Evolutionary conservation across 1,139 yeast genomes (phyloP), one percentile per base, ranked within the genome.

Genomic region (Hansenula sp.): DNA sequence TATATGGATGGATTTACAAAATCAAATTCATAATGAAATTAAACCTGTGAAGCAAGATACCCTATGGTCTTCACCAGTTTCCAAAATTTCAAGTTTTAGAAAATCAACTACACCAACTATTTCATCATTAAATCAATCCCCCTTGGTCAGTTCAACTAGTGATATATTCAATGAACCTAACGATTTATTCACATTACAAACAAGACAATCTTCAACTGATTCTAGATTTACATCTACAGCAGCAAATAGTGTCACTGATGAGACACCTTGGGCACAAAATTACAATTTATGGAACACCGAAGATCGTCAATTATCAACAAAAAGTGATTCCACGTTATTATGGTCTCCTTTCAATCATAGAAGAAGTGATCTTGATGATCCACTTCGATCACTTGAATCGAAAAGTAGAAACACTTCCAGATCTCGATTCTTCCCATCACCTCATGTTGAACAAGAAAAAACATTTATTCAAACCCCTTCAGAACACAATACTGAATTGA

Each of bases 361-460:
- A 3, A 25, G 19, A 16, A 25, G 13, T 18, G 27, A 18, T 21
- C 29, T 45, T 20, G 54, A 51, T 27, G 53, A 51, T 18, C 40
- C 47, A 2, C 35, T 37, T 9, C 19, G 27, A 10, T 14, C 19
- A 11, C 26, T 38, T 13, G 35, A 29, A 6, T 24, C 39, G n/a
- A 44, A 43, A 11, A 47, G 45, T 33, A 52, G 63, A 18, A 40
- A 39, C 7, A 57, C 59, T 8, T 10, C 26, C 9, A n/a, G n/a
- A 41, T 65, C 69, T 4, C 51, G 70, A 29, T 65, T 65, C 42
- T 65, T 65, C 44, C 70, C 69, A 1, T 60, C 65, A n/a, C 67
- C 68, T 4, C 38, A 47, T 9, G 45, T 48, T 14, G 60, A 57
- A 13, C 60, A 56, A 24, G 49, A 51, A 10, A 44, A 43, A 4